Percentiles rank a stretch among this genome's conserved stretches.
These are phyloP conservation scores for Nannochloropsis salina DNA, from an alignment of 108 stramenopile species.

Conservation along the genomic window DNA sequence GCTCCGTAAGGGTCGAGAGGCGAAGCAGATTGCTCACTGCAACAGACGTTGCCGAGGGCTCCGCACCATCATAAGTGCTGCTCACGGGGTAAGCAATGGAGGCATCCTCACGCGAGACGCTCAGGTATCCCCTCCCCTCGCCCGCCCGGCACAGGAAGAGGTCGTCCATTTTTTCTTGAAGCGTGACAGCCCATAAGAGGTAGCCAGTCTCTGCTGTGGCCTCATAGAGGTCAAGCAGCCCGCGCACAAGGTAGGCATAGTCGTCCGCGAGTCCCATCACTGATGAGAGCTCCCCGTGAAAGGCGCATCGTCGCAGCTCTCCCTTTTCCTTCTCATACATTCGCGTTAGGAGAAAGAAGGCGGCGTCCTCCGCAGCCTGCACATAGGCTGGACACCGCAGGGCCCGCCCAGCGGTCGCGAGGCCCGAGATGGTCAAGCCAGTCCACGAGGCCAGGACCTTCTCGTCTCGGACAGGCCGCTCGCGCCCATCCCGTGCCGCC, in stretches of 20 bases:
- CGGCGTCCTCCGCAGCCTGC: constrained; percentile 26
- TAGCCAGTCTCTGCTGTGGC: constrained; percentile 25
- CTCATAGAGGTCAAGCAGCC: constrained; percentile 40
- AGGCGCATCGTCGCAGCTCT: constrained; percentile 26
- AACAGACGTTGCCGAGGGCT: constrained; percentile 37
- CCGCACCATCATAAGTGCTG: constrained; percentile 44
- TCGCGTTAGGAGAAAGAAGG: constrained; percentile 27
- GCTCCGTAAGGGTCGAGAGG: constrained; percentile 26
- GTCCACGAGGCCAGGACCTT: constrained; percentile 42
- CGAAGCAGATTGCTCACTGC: constrained; percentile 38
- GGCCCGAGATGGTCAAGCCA: constrained; percentile 31
- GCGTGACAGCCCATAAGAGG: constrained; percentile 27
- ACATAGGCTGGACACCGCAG: constrained; percentile 21
- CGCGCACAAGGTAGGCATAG: constrained; percentile 40
- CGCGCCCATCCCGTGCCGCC: constrained; percentile 16
- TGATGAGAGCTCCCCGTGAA: constrained; percentile 25
- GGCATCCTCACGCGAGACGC: constrained; percentile 23
- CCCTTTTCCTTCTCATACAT: constrained; percentile 20
- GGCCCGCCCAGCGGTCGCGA: background rate
- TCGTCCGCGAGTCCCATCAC: constrained; percentile 38
- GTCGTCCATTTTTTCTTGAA: constrained; percentile 37
- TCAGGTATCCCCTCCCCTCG: constrained; percentile 38
- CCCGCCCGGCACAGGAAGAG: constrained; percentile 28
- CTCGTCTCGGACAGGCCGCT: constrained; percentile 33
- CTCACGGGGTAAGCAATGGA: background rate